These are phyloP conservation scores for Immersiella caudata DNA, from an alignment of 495 filamentous ascomycete species.

Conservation along the genomic window DNA sequence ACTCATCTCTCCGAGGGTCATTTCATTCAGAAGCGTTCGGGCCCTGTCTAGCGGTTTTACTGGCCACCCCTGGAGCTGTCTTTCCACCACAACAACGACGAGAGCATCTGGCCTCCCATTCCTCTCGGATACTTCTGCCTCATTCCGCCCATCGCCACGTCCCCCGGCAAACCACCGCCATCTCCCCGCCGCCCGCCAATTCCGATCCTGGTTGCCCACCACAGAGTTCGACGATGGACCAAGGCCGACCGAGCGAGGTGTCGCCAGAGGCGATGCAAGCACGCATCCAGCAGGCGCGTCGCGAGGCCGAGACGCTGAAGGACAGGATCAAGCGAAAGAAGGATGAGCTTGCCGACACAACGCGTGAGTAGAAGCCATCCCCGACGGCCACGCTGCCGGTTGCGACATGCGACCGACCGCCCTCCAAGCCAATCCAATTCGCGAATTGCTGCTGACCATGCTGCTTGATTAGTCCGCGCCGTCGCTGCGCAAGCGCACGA, in stretches of 20 bases:
- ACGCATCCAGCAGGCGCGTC: slow-evolving; percentile 92
- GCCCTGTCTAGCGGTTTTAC: slow-evolving; percentile 41
- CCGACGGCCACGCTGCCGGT: background rate
- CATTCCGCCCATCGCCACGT: slow-evolving; percentile 31
- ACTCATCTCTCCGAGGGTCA: slow-evolving; percentile 39
- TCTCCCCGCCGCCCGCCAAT: slow-evolving; percentile 28
- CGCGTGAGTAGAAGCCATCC: slow-evolving; percentile 66
- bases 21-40: slow-evolving; percentile 39
- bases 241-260: slow-evolving; percentile 57
- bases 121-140: slow-evolving; percentile 35
- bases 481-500: slow-evolving; percentile 90
- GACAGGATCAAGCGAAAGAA: slow-evolving; percentile 99
- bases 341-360: slow-evolving; percentile 97
- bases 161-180: slow-evolving; percentile 19
- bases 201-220: slow-evolving; percentile 27
- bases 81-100: slow-evolving; percentile 33
- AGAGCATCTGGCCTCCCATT: slow-evolving; percentile 33
- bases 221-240: slow-evolving; percentile 45
- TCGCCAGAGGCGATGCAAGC: slow-evolving; percentile 65
- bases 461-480: slow-evolving; percentile 69
- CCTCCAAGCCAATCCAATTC: slow-evolving; percentile 16
- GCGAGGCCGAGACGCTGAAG: slow-evolving; percentile 97
- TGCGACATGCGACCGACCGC: background rate
- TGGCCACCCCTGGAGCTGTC: slow-evolving; percentile 42
- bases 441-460: slow-evolving; percentile 22